Evolutionary conservation across 768 basidiomycete species (phyloP).

Genomic region (Boletus pseudo-olivaceus): DNA sequence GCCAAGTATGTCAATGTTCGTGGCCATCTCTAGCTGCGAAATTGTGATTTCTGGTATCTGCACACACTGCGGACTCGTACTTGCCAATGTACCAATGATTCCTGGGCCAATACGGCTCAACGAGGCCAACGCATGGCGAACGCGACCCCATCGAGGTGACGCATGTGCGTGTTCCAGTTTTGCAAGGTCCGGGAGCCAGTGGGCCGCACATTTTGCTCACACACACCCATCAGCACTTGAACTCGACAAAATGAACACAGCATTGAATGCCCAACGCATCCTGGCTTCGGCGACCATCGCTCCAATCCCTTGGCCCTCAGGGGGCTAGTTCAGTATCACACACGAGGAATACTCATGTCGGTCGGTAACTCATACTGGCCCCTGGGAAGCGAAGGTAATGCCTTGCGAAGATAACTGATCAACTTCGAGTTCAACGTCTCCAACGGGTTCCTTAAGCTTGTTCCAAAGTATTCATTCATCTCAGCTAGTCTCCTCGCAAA

Average conservation of each 20-base stretch:
- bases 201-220: no score
- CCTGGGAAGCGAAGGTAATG: background rate
- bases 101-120: no score
- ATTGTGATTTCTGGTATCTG: background rate
- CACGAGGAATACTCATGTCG: constrained; percentile 21
- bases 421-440: background rate
- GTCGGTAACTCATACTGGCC: background rate
- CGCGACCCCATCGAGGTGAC: no score
- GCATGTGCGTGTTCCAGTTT: background rate
- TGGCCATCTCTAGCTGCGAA: background rate
- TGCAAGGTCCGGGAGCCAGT: no score
- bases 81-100: background rate
- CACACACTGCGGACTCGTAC: background rate
- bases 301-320: constrained; percentile 7
- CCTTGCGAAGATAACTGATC: background rate
- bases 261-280: background rate
- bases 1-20: background rate
- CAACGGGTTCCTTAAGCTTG: background rate
- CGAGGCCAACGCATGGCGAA: constrained; percentile 1
- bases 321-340: background rate
- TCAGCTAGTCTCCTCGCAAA: background rate
- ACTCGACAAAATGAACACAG: background rate
- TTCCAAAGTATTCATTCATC: background rate
- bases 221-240: background rate
- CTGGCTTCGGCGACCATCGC: background rate